Conservation (phyloP, 1,139 yeast genomes). For the Scheffersomyces cryptocercus region DNA sequence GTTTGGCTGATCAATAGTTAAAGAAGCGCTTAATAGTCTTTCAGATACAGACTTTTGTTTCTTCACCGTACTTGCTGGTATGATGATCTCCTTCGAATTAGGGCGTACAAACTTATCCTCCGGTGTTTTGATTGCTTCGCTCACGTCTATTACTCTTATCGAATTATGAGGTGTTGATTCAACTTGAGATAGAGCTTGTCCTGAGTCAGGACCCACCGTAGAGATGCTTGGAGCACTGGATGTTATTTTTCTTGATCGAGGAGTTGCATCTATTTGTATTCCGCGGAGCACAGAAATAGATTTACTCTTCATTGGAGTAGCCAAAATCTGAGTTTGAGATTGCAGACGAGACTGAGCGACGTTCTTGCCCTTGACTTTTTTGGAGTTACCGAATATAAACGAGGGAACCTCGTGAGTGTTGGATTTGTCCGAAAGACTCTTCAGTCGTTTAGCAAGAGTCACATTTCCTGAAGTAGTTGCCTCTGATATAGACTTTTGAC, state of each 20-base stretch:
- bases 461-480: slow-evolving; percentile 1
- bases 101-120: slow-evolving; percentile 6
- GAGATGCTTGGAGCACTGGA: no score
- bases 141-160: slow-evolving; percentile 3
- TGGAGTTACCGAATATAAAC: slow-evolving; percentile 32
- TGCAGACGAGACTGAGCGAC: neutral
- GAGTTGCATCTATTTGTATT: neutral
- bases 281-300: neutral
- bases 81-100: neutral
- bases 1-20: neutral
- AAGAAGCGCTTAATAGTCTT: neutral
- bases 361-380: slow-evolving; percentile 15
- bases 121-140: slow-evolving; percentile 8
- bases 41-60: neutral
- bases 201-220: no score
- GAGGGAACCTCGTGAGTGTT: slow-evolving; percentile 6
- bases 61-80: neutral
- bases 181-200: slow-evolving; percentile 4
- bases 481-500: slow-evolving; percentile 2
- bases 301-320: slow-evolving; percentile 25
- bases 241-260: no score
- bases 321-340: slow-evolving; percentile 26
- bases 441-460: slow-evolving; percentile 6
- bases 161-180: slow-evolving; percentile 11
- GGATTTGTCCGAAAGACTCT: slow-evolving; percentile 11